Conservation (phyloP, 2,329 filamentous ascomycete genomes). For the Sarocladium kiliense region DNA sequence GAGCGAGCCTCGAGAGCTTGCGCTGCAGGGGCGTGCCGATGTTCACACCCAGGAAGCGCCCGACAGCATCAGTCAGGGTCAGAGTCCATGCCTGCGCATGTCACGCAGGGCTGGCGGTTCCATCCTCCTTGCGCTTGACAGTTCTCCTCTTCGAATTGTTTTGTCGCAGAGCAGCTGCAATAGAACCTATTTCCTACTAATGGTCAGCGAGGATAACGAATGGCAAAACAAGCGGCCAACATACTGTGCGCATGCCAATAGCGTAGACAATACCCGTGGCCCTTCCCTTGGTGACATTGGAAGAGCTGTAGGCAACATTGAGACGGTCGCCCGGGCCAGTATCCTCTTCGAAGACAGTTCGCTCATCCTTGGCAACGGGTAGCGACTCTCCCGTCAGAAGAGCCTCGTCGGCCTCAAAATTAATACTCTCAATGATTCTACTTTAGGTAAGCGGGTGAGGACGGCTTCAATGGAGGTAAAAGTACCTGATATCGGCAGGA, state of each 20-base stretch:
- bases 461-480: conserved; percentile 28
- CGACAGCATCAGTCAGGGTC: conserved; percentile 29
- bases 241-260: conserved; percentile 57
- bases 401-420: conserved; percentile 64
- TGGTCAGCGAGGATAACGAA: too few species aligned
- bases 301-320: conserved; percentile 59
- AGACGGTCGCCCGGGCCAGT: conserved; percentile 51
- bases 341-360: conserved; percentile 34
- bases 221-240: too few species aligned
- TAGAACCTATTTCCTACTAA: conserved; percentile 50
- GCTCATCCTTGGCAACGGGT: conserved; percentile 49
- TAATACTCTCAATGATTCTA: conserved; percentile 49
- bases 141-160: conserved; percentile 28
- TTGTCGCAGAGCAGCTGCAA: conserved; percentile 43
- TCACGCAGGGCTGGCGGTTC: conserved; percentile 23
- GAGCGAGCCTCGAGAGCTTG: conserved; percentile 64
- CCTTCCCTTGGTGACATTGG: conserved; percentile 56
- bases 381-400: conserved; percentile 60
- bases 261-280: conserved; percentile 56
- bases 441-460: neutral
- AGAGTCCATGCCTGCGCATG: conserved; percentile 31
- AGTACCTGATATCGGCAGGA: conserved; percentile 49
- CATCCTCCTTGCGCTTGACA: conserved; percentile 39
- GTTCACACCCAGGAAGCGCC: conserved; percentile 42
- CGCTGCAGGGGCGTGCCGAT: conserved; percentile 65